phyloP scores from a whole-genome alignment of 371 early-diverging fungal species.

The Rhizopus arrhizus region DNA sequence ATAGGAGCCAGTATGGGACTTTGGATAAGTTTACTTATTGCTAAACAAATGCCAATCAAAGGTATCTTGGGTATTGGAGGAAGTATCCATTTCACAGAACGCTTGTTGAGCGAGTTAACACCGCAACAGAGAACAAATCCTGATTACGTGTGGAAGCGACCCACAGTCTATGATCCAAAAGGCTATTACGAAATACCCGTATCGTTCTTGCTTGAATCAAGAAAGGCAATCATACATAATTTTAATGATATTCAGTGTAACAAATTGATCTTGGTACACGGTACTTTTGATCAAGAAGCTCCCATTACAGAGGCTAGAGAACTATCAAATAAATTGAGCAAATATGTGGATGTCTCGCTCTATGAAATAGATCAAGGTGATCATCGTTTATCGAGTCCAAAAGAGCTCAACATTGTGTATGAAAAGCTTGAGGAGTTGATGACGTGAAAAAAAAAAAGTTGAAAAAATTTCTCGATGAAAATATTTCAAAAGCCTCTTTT shows the following conservation, averaged over 20 bases:
- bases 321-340: constrained; percentile 2
- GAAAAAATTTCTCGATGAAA: neutral
- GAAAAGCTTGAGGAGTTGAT: neutral
- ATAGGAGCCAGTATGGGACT: constrained; percentile 48
- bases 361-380: constrained; percentile 38
- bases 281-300: constrained; percentile 33
- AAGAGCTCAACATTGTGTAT: constrained; percentile 22
- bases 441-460: neutral
- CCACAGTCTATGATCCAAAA: constrained; percentile 31
- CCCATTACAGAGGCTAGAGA: constrained; percentile 21
- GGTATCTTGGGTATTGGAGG: constrained; percentile 47
- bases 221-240: constrained; percentile 20
- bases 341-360: constrained; percentile 20
- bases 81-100: constrained; percentile 42
- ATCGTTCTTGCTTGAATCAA: constrained; percentile 32
- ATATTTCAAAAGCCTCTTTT: neutral
- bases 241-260: constrained; percentile 17
- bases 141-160: constrained; percentile 33
- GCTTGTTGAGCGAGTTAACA: constrained; percentile 41
- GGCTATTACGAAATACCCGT: constrained; percentile 46
- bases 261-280: constrained; percentile 35
- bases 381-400: constrained; percentile 42
- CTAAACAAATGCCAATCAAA: constrained; percentile 5
- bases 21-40: constrained; percentile 39
- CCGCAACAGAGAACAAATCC: constrained; percentile 9